Percentiles rank a stretch among this genome's conserved stretches.
Evolutionary conservation across 2,329 filamentous ascomycete genomes (phyloP).

Genomic region (Monosporascus sp.): DNA sequence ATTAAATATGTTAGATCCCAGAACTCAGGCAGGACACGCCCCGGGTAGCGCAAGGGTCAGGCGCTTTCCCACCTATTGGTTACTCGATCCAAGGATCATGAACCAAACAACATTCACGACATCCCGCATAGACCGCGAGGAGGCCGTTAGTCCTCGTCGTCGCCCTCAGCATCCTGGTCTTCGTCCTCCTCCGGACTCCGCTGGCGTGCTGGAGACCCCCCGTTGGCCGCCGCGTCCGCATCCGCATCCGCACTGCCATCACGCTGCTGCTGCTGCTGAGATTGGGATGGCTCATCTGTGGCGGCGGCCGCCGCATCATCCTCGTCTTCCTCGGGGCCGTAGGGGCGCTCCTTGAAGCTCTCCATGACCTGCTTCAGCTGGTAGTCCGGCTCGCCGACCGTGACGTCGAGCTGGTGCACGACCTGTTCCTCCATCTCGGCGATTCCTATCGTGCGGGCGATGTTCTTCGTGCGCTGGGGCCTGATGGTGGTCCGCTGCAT

Average conservation of each 20-base stretch:
- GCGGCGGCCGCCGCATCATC: conserved; percentile 21
- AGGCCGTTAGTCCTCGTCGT: conserved; percentile 22
- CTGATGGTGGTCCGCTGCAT: conserved; percentile 59
- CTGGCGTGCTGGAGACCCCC: neutral
- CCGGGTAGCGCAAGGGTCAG: too few relatives aligned
- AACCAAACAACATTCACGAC: too few relatives aligned
- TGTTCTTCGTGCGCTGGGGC: conserved; percentile 59
- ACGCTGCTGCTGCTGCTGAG: conserved; percentile 16
- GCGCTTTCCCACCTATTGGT: too few relatives aligned
- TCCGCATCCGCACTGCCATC: conserved; percentile 10
- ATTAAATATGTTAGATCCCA: too few relatives aligned
- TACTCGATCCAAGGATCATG: too few relatives aligned
- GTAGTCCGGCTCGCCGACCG: conserved; percentile 50
- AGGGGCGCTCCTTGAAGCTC: conserved; percentile 47
- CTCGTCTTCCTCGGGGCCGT: conserved; percentile 36
- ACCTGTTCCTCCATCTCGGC: conserved; percentile 44
- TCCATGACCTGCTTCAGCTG: conserved; percentile 47
- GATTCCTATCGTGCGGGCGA: conserved; percentile 47
- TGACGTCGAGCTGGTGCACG: conserved; percentile 52
- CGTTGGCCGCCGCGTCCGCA: conserved; percentile 12
- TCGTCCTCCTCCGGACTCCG: conserved; percentile 7
- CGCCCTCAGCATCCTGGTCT: conserved; percentile 24
- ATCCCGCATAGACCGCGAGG: too few relatives aligned
- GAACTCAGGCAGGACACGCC: too few relatives aligned
- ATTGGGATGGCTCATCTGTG: conserved; percentile 6